Base-by-base conservation (phyloP, 805 yeast species). In the Hanseniaspora singularis region DNA sequence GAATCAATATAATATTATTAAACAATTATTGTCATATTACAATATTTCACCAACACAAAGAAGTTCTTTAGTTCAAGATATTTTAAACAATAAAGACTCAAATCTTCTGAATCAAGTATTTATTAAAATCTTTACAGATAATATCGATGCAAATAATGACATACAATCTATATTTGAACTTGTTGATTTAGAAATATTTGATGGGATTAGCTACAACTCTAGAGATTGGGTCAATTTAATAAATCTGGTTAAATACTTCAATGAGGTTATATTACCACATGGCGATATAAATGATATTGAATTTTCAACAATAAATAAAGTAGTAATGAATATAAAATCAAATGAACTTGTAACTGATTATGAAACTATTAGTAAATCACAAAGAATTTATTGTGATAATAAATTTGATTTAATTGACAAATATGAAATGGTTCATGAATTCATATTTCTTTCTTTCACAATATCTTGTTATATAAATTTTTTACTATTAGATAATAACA, bases 371-470 rank as follows among this genome's bases (percentile, higher is more conserved):
- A 36, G 30, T 15, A 36, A n/a, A 24, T 36, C 39, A 14, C 20
- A 23, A 19, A 36, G n/a, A 24, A 4, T 36, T 23, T 36, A 8
- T 5, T 19, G 39, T 20, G 12, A 24, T 3, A 23, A 15, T 36
- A 36, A 24, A 23, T 3, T 9, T 6, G 41, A 37, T 10, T 10
- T 44, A 11, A 5, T 44, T 32, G 48, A 44, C 12, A 36, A 39
- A 11, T 44, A 44, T n/a, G 48, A 44, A n/a, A 4, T 44, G 5
- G 10, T 44, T 20, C 48, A 44, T 24, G 48, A 44, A 19, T 44
- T 44, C 11, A 37, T 44, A 9, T 44, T 44, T 24, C 31, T 44
- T 19, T 44, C 48, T 1, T 44, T 44, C 20, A 44, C 48, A 1
- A 16, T 44, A 3, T 44, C 48, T 6, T 44, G 48, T 14, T 44